These are phyloP conservation scores for Chytridium lagenaria DNA, from an alignment of 371 early-diverging fungal species.

Conservation along the genomic window DNA sequence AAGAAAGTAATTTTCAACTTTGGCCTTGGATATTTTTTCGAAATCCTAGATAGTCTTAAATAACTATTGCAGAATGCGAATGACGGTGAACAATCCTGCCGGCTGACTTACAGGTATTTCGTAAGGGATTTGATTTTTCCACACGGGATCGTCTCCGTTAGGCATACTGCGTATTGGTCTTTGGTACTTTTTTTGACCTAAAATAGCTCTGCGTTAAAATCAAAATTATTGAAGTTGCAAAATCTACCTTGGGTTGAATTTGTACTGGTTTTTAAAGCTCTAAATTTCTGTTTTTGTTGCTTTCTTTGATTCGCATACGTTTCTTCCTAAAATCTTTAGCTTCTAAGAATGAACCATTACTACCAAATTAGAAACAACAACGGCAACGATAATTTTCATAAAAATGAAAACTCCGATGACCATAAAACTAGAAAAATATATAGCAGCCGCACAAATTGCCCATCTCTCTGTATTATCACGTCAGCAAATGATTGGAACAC, in stretches of 20 bases:
- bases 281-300: slow-evolving; percentile 29
- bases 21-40: slow-evolving; percentile 43
- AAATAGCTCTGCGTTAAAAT: too few relatives aligned
- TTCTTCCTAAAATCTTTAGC: slow-evolving; percentile 36
- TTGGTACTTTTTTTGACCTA: slow-evolving; percentile 33
- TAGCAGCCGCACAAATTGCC: slow-evolving; percentile 44
- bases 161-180: slow-evolving; percentile 34
- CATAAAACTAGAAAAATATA: slow-evolving; percentile 47
- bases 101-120: slow-evolving; percentile 47
- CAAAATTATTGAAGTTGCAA: background rate
- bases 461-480: slow-evolving; percentile 31
- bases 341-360: background rate
- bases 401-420: slow-evolving; percentile 49
- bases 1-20: slow-evolving; percentile 49
- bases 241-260: slow-evolving; percentile 29
- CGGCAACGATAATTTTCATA: slow-evolving; percentile 50
- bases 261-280: slow-evolving; percentile 35
- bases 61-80: too few relatives aligned
- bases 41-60: slow-evolving; percentile 36
- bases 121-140: slow-evolving; percentile 49
- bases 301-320: slow-evolving; percentile 40
- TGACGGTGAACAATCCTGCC: background rate
- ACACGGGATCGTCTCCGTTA: slow-evolving; percentile 25
- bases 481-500: too few relatives aligned
- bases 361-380: slow-evolving; percentile 53